Base-by-base conservation (phyloP, 2,329 filamentous ascomycete species). In the Penicillium sp. region DNA sequence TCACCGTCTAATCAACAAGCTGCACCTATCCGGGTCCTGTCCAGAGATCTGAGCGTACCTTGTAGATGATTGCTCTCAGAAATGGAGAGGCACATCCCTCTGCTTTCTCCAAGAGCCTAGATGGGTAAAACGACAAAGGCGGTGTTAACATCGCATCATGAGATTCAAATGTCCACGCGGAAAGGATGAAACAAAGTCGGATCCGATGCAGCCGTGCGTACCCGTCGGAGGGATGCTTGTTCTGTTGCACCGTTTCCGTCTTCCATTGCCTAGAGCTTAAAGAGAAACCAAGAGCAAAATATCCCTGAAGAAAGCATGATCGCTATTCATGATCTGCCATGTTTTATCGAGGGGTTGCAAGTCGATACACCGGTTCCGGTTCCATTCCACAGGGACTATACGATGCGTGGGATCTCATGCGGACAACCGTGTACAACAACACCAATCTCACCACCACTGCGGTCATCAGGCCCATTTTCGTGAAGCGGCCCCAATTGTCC, bases 341-440 rank as follows among this genome's bases (percentile, higher is more conserved):
- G 33, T 12, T 12, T 37, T 8, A n/a, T 10, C 15, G 18, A 20
- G 15, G 32, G n/a, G n/a, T n/a, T n/a, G n/a, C n/a, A n/a, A n/a
- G n/a, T n/a, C n/a, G n/a, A n/a, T n/a, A n/a, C n/a, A n/a, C n/a
- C n/a, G n/a, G n/a, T n/a, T n/a, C n/a, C n/a, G n/a, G n/a, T n/a
- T n/a, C n/a, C n/a, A 18, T 71, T 2, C 67, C 70, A 0, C 12
- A 50, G 3, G 57, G 58, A 0, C 55, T 78, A 0, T 75, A 76
- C 56, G 54, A 58, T 13, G 74, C 75, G 1, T 80, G 76, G 76
- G 73, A 78, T 9, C 61, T 68, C 0, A 62, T 79, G 52, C 69
- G 74, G 9, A 64, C 63, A 1, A 72, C 69, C 4, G 75, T 74
- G 3, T 79, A 77, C 61, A 77, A 77, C 64, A 78, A 77, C 64